phyloP scores from a whole-genome alignment of 2,329 filamentous ascomycete species.

The Paracoccidioides lutzii region DNA sequence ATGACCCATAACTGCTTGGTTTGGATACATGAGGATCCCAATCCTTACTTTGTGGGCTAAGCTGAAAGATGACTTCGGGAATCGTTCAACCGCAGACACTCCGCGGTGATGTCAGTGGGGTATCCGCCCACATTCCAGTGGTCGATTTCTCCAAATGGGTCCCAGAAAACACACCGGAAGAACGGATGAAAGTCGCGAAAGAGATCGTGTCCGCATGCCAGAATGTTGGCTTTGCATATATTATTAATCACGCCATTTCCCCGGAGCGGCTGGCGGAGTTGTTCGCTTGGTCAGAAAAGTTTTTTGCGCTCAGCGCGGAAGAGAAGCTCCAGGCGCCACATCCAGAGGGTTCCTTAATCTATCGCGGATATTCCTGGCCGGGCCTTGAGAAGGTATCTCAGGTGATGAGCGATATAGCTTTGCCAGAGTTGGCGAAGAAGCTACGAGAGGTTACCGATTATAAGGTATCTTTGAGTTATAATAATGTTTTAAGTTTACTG shows the following conservation, averaged over 20 bases:
- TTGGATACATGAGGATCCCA: neutral
- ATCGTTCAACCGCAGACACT: neutral
- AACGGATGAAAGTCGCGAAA: slow-evolving; percentile 24
- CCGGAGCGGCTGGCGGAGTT: slow-evolving; percentile 29
- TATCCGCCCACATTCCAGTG: slow-evolving; percentile 20
- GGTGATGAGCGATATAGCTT: slow-evolving; percentile 28
- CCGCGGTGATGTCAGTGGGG: neutral
- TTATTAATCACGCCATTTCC: slow-evolving; percentile 36
- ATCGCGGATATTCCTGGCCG: slow-evolving; percentile 45
- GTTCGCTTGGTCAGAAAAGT: slow-evolving; percentile 30
- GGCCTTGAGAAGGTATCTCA: slow-evolving; percentile 43
- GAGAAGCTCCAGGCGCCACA: slow-evolving; percentile 40
- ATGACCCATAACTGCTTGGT: neutral
- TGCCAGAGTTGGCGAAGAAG: slow-evolving; percentile 30
- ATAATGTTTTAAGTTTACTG: neutral
- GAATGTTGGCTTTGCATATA: slow-evolving; percentile 37
- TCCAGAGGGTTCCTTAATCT: slow-evolving; percentile 36
- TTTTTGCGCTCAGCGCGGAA: slow-evolving; percentile 34
- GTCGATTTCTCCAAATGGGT: slow-evolving; percentile 30
- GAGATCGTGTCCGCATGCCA: slow-evolving; percentile 32
- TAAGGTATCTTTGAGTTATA: slow-evolving; percentile 30
- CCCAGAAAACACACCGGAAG: slow-evolving; percentile 15
- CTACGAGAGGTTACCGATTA: slow-evolving; percentile 38
- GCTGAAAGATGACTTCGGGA: neutral
- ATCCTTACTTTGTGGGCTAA: neutral